These are phyloP conservation scores for Trypanosoma avium DNA, from an alignment of 208 protist genomes.

Conservation along the genomic window DNA sequence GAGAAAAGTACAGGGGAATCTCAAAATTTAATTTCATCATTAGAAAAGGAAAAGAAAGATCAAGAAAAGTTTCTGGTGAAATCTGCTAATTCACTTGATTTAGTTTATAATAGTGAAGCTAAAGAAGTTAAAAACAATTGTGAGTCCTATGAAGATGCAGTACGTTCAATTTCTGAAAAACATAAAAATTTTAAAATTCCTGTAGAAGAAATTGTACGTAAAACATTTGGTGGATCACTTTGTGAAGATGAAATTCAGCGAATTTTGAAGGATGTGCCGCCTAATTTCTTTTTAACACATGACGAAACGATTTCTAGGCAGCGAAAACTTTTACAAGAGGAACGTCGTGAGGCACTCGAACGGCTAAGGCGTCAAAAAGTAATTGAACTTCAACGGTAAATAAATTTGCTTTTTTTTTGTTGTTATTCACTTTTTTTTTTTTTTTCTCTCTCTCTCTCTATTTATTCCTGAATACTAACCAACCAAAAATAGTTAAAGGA, in stretches of 20 bases:
- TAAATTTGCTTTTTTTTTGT: neutral
- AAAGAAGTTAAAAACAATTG: neutral
- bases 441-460: conserved; percentile 1
- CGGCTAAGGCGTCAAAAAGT: conserved; percentile 31
- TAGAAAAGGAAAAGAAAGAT: neutral
- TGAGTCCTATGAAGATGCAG: conserved; percentile 26
- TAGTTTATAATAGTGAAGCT: neutral
- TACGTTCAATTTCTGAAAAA: conserved; percentile 43
- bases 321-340: conserved; percentile 35
- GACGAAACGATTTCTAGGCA: conserved; percentile 59
- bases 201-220: conserved; percentile 68
- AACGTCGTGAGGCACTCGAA: conserved; percentile 41
- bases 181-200: conserved; percentile 52
- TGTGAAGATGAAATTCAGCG: conserved; percentile 78
- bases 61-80: neutral
- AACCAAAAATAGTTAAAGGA: too few relatives aligned
- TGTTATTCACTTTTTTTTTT: conserved; percentile 3
- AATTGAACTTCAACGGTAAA: neutral
- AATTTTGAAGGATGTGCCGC: conserved; percentile 65
- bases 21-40: too few relatives aligned
- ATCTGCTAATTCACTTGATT: neutral
- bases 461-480: too few relatives aligned
- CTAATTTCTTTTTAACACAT: conserved; percentile 71
- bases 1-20: too few relatives aligned
- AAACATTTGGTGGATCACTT: conserved; percentile 67